Base-by-base conservation (phyloP, 768 basidiomycete species). In the Daedaleopsis nitida region DNA sequence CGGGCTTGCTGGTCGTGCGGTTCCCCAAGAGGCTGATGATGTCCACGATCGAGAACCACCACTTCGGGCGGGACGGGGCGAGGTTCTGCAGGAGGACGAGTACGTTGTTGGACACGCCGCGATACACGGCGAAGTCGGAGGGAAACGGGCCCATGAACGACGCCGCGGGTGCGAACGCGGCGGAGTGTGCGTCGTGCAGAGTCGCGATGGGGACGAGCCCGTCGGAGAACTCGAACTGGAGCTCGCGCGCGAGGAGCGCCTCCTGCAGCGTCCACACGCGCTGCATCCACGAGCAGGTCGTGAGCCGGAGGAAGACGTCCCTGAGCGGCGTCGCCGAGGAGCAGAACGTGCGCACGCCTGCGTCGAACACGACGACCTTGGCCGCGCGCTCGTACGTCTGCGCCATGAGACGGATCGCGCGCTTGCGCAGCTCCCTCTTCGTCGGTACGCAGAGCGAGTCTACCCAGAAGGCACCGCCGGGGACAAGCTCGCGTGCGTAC, bases 191-290 rank as follows among this genome's bases (percentile, higher is more conserved):
- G 21, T 48, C 19, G 47, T 21, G n/a, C 11, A 48, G 47, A n/a
- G 19, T 7, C 6, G 4, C 10, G 47, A 24, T 24, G 47, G 7
- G 3, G 4, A 52, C 27, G 1, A 27, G 49, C 5, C 61, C 61
- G 4, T 62, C 56, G 1, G 34, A 4, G 56, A 58, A 53, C 43
- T 57, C 61, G 38, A 62, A 57, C 7, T 47, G 52, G 5, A 62
- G 51, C 35, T 57, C 42, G 19, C 45, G 61, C 2, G 61, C 61
- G 11, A 62, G 21, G 6, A 57, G 16, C 6, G n/a, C 61, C n/a
- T 62, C 61, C n/a, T 62, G 61, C 1, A 62, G 44, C 16, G 61
- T 62, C 61, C 56, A 62, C 5, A 62, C 19, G 3, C 61, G 61
- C 10, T 27, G 55, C 1, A 54, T 24, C 61, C 61, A 62, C 1